A percentile compares a stretch with the other conserved stretches of the same genome.
These are phyloP conservation scores for Cyclotella distinguenda DNA, from an alignment of 108 stramenopile genomes.

Conservation along the genomic window DNA sequence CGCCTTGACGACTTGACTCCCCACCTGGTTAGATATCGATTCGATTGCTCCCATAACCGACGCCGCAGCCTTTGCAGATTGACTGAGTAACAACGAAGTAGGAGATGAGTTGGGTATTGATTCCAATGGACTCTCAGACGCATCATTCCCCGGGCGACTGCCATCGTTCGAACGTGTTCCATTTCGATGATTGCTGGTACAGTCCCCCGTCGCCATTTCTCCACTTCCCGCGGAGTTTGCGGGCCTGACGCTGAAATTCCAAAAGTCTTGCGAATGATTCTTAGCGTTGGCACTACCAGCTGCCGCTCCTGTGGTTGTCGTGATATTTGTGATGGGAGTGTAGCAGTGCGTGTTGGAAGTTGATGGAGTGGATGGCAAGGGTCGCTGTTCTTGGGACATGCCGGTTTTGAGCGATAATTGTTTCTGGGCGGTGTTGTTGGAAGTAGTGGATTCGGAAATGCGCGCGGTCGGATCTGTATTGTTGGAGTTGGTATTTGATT, in stretches of 20 bases:
- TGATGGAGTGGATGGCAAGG: neutral
- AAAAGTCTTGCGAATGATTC: too few species aligned
- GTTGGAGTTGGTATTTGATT: too few species aligned
- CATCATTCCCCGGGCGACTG: neutral
- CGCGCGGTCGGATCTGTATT: too few species aligned
- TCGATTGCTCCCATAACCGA: slow-evolving; percentile 7
- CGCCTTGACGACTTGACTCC: neutral
- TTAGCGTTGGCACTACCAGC: too few species aligned
- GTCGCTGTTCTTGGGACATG: neutral
- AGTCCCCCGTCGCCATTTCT: too few species aligned
- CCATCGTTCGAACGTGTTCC: neutral
- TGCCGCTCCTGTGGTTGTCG: neutral
- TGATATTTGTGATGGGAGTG: neutral
- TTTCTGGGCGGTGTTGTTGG: neutral
- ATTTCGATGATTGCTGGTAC: neutral
- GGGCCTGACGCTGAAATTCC: neutral
- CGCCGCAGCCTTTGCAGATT: slow-evolving; percentile 12
- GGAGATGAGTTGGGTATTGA: neutral
- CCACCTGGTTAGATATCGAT: neutral
- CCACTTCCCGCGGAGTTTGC: neutral
- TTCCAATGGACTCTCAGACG: neutral
- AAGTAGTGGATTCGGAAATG: neutral
- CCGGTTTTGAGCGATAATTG: neutral
- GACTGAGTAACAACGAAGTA: neutral
- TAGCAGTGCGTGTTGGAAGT: neutral